Conservation (phyloP, 176 grass and related monocot species). For the Oryza glaberrima region DNA sequence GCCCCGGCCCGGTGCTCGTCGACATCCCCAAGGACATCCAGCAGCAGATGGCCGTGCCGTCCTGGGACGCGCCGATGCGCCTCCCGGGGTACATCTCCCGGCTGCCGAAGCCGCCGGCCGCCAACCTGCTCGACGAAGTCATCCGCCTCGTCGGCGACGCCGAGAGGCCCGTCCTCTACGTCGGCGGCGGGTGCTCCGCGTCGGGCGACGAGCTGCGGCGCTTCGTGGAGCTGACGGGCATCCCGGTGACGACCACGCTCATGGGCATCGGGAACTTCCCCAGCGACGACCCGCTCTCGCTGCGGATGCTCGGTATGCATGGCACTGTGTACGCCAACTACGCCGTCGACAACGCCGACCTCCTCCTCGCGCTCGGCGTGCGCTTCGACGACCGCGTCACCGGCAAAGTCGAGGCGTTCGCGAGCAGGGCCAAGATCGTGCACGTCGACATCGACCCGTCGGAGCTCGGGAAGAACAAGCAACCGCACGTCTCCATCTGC, state of each 20-base stretch:
- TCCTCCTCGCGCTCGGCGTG: slow-evolving; percentile 90
- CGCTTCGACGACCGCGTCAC: slow-evolving; percentile 93
- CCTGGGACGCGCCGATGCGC: neutral
- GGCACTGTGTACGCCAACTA: slow-evolving; percentile 76
- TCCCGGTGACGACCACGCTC: slow-evolving; percentile 43
- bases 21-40: slow-evolving; percentile 35
- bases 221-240: slow-evolving; percentile 32
- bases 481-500: slow-evolving; percentile 86
- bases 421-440: slow-evolving; percentile 93
- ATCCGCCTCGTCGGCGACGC: slow-evolving; percentile 1
- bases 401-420: slow-evolving; percentile 89
- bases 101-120: slow-evolving; percentile 13
- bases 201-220: slow-evolving; percentile 42
- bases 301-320: slow-evolving; percentile 50
- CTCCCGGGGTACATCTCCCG: slow-evolving; percentile 8
- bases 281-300: neutral
- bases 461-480: slow-evolving; percentile 98
- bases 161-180: slow-evolving; percentile 23
- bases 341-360: slow-evolving; percentile 82
- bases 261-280: slow-evolving; percentile 47
- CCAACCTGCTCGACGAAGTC: slow-evolving; percentile 33
- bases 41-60: neutral
- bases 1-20: slow-evolving; percentile 45
- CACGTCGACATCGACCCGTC: slow-evolving; percentile 97
- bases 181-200: slow-evolving; percentile 41